Evolutionary conservation across 805 yeast species (phyloP).

Genomic region (Kluyveromyces wickerhamii): DNA sequence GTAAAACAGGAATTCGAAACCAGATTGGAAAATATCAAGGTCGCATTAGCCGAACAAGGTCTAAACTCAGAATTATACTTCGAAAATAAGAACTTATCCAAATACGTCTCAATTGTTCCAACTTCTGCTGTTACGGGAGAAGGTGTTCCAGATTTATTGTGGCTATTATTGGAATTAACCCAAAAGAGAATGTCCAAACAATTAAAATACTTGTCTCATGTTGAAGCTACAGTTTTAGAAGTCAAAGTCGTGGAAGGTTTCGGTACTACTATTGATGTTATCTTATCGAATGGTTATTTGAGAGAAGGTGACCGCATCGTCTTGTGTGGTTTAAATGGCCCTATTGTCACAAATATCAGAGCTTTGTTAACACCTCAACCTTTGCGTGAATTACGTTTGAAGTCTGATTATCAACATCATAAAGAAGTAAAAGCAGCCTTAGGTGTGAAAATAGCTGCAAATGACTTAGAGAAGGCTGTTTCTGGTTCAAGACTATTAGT

Average conservation of each 20-base stretch:
- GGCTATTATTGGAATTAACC: conserved; percentile 90
- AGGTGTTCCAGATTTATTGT: conserved; percentile 98
- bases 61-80: conserved; percentile 93
- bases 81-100: conserved; percentile 89
- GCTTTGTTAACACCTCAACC: conserved; percentile 98
- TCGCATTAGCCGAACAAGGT: conserved; percentile 95
- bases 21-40: conserved; percentile 74
- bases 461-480: conserved; percentile 95
- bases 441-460: conserved; percentile 98
- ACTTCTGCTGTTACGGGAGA: conserved; percentile 99
- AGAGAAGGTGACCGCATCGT: conserved; percentile 94
- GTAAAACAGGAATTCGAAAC: conserved; percentile 91
- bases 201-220: conserved; percentile 81
- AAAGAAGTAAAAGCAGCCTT: conserved; percentile 98
- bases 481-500: conserved; percentile 96
- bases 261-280: conserved; percentile 97
- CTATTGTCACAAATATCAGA: conserved; percentile 91
- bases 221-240: conserved; percentile 95
- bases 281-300: conserved; percentile 90
- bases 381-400: conserved; percentile 87
- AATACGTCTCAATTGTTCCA: conserved; percentile 93
- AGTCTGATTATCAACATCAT: conserved; percentile 93
- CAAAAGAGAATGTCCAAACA: conserved; percentile 99
- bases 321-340: conserved; percentile 96
- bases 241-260: conserved; percentile 98